These are phyloP conservation scores for Penicillium verhagenii DNA, from an alignment of 495 filamentous ascomycete species.

Conservation along the genomic window DNA sequence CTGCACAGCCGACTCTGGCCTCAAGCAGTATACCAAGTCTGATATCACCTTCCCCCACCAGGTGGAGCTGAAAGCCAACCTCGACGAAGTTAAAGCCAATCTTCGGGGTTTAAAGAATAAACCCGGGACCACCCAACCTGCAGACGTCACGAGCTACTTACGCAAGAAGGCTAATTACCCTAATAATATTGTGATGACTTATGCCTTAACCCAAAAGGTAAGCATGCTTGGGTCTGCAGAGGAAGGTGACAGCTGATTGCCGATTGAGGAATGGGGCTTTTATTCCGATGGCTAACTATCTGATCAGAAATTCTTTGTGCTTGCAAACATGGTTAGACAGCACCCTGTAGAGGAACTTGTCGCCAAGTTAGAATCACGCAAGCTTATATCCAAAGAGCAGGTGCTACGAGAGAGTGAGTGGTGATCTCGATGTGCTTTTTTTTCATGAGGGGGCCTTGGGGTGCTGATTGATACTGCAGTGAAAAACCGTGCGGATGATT, in stretches of 20 bases:
- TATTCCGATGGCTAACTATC: constrained; percentile 2
- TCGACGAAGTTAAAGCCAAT: constrained; percentile 82
- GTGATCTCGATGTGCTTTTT: neutral
- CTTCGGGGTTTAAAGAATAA: constrained; percentile 92
- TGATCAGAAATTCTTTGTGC: constrained; percentile 70
- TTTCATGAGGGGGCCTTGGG: neutral
- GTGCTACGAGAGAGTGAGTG: constrained; percentile 81
- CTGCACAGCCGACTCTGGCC: constrained; percentile 62
- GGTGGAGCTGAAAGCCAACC: constrained; percentile 87
- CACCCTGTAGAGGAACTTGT: constrained; percentile 73
- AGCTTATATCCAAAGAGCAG: constrained; percentile 73
- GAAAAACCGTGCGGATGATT: constrained; percentile 75
- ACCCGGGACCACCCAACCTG: constrained; percentile 87
- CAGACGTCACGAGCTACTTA: constrained; percentile 78
- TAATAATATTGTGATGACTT: constrained; percentile 82
- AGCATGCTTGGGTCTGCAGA: constrained; percentile 4
- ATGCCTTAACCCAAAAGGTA: constrained; percentile 87
- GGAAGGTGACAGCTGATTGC: neutral
- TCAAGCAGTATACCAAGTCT: constrained; percentile 52
- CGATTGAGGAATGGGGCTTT: no score
- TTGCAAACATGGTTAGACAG: constrained; percentile 70
- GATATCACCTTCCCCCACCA: constrained; percentile 90
- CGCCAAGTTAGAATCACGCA: constrained; percentile 58
- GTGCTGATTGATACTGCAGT: constrained; percentile 47
- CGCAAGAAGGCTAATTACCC: constrained; percentile 65